Conservation (phyloP, 2,329 filamentous ascomycete species). For the Sporothrix pseudoabietina region DNA sequence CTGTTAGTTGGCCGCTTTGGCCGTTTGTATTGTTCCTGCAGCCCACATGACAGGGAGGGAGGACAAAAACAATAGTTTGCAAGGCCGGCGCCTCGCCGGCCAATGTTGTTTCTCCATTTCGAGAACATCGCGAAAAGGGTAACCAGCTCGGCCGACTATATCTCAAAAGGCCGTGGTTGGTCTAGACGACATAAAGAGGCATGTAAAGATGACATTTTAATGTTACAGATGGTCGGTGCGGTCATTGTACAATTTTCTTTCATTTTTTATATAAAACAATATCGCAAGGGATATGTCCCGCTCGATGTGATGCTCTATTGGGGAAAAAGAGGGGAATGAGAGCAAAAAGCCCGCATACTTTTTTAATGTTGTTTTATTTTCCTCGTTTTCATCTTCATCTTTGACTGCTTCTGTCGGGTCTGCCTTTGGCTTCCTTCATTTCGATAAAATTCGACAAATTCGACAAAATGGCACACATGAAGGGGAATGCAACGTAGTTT, state of each 20-base stretch:
- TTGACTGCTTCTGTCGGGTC: background rate
- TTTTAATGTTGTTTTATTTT: too few species aligned
- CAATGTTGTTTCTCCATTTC: background rate
- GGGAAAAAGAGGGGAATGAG: too few species aligned
- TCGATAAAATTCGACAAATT: background rate
- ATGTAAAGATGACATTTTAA: background rate
- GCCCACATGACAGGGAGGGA: conserved; percentile 3
- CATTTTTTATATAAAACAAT: background rate
- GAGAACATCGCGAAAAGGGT: background rate
- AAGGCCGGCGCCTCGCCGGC: conserved; percentile 11
- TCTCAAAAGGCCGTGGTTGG: background rate
- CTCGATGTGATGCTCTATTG: background rate
- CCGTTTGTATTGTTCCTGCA: conserved; percentile 2
- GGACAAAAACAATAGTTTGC: background rate
- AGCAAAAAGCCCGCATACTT: background rate
- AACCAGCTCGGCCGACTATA: background rate
- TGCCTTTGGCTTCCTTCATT: background rate
- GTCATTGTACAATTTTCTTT: background rate
- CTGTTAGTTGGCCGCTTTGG: background rate
- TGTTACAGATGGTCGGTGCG: background rate
- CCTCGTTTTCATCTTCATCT: background rate
- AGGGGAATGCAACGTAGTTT: conserved; percentile 11
- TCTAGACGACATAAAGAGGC: background rate
- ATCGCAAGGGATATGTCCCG: background rate
- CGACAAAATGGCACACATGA: background rate